Conservation (phyloP, 2,329 filamentous ascomycete genomes). For the Cladophialophora carrionii region DNA sequence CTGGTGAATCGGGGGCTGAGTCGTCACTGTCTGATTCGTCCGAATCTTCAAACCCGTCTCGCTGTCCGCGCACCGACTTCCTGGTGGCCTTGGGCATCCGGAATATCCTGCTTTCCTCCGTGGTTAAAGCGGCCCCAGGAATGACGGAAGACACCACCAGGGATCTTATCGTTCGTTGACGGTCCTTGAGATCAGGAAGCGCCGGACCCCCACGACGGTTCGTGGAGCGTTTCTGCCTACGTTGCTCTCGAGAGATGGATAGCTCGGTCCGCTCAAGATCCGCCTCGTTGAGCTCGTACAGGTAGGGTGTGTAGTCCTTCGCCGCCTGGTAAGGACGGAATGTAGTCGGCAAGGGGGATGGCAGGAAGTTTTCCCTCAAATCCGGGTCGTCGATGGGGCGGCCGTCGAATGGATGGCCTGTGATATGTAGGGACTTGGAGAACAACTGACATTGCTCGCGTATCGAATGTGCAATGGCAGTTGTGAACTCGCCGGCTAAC, state of each 20-base stretch:
- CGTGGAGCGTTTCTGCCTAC: conserved; percentile 91
- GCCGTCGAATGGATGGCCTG: conserved; percentile 93
- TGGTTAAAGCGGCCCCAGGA: conserved; percentile 75
- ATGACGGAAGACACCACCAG: conserved; percentile 90
- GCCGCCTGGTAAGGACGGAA: conserved; percentile 91
- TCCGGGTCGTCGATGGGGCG: conserved; percentile 91
- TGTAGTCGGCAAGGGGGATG: conserved; percentile 77
- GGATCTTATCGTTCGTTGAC: conserved; percentile 89
- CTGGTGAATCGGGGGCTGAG: conserved; percentile 82
- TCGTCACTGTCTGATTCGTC: conserved; percentile 87
- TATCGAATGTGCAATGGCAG: conserved; percentile 96
- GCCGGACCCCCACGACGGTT: conserved; percentile 90
- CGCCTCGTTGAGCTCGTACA: conserved; percentile 90
- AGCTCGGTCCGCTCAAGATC: conserved; percentile 89
- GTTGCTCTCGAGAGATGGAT: conserved; percentile 89
- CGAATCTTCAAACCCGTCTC: conserved; percentile 70
- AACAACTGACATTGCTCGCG: conserved; percentile 95
- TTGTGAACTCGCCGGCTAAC: conserved; percentile 92
- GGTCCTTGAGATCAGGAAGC: conserved; percentile 92
- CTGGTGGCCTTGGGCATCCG: conserved; percentile 70
- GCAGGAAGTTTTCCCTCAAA: conserved; percentile 79
- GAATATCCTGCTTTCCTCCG: conserved; percentile 86
- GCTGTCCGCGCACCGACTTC: conserved; percentile 59
- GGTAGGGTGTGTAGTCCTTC: conserved; percentile 89
- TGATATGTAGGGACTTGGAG: conserved; percentile 87